Evolutionary conservation across 1,139 yeast genomes (phyloP), one percentile per base, ranked within the genome.

Genomic region (Taphrina communis): DNA sequence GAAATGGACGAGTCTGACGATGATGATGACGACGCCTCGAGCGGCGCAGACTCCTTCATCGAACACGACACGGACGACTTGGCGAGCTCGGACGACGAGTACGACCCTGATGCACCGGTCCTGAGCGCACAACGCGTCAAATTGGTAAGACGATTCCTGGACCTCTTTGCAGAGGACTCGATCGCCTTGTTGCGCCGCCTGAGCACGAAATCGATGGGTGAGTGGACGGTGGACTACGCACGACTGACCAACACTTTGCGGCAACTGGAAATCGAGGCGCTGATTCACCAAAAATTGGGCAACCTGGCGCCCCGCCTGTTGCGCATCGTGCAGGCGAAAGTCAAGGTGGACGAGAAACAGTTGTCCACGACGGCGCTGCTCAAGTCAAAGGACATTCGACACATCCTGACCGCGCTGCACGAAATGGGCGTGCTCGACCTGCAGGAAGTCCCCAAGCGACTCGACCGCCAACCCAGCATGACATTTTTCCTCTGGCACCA

Each of bases 401-500:
- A 77, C 57, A 76, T 77, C 46, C 75, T 79, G 62, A 73, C 79
- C 19, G 76, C 77, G 21, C 75, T 81, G 53, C 81, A 80, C 68
- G 74, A 73, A 35, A 74, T 75, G 59, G 82, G 82, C 9, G 79
- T 80, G 59, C 74, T 81, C n/a, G 82, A 81, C 60, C 74, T 81
- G 25, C 98, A 94, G 77, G 99, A 95, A 79, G 89, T 94, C 42
- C 98, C 99, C 8, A 85, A 95, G 75, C 88, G 96, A 46, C 88
- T 88, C 42, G 98, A 93, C 77, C 83, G 99, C 72, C 94, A 97
- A 1, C 97, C 98, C 0, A 87, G 91, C 55, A 86, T 96, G 73
- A 88, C 97, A 0, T 88, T 89, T 59, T 94, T 86, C 76, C 83
- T 94, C 60, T 94, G 91, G 83, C 85, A 91, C 76, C 89, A 88